These are phyloP conservation scores for Porphyra umbilicalis DNA, from an alignment of 31 red algal genomes.

Conservation along the genomic window DNA sequence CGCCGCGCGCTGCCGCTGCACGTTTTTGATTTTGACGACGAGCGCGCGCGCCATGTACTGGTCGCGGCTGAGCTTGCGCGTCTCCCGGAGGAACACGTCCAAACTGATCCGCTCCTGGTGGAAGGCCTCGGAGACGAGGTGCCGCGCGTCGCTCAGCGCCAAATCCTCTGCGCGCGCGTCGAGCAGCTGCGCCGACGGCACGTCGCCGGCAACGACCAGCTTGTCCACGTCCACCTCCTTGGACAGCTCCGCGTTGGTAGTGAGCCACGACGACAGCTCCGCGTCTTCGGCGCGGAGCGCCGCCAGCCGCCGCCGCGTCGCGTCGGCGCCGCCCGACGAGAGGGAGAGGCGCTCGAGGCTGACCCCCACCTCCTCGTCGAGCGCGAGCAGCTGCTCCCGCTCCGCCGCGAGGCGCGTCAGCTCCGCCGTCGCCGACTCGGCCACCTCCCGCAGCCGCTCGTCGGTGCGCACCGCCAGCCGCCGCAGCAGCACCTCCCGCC, in stretches of 20 bases:
- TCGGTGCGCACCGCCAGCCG: neutral
- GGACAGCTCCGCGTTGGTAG: neutral
- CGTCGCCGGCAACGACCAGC: neutral
- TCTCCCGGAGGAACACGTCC: constrained; percentile 8
- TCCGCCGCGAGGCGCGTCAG: neutral
- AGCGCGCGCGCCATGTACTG: constrained; percentile 3
- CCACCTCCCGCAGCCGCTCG: neutral
- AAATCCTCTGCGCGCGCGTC: constrained; percentile 2
- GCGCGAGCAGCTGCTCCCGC: neutral
- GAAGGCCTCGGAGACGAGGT: constrained; percentile 1
- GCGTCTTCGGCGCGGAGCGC: neutral
- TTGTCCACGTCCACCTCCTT: constrained; percentile 5
- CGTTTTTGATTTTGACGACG: neutral
- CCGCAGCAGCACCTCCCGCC: neutral
- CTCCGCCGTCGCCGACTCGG: neutral
- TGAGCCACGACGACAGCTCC: constrained; percentile 1
- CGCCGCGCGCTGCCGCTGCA: neutral
- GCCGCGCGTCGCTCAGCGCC: constrained; percentile 9
- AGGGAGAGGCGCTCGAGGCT: neutral
- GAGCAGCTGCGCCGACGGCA: neutral
- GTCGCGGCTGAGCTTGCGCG: constrained; percentile 2
- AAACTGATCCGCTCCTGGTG: constrained; percentile 1
- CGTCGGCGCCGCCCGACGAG: neutral
- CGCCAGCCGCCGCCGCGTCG: neutral
- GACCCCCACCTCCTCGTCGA: neutral